phyloP scores from a whole-genome alignment of 768 basidiomycete species.

The Suillus paluster region DNA sequence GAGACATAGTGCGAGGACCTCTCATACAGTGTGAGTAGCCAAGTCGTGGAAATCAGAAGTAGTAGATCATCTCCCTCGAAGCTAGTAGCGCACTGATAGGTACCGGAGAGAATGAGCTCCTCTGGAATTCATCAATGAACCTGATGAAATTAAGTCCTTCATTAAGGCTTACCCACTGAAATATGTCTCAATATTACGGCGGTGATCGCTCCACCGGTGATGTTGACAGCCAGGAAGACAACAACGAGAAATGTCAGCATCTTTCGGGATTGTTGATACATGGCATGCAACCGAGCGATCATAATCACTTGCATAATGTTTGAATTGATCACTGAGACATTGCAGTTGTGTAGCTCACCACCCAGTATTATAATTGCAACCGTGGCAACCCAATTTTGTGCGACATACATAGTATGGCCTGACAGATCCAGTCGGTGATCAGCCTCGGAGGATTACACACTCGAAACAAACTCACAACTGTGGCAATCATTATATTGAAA shows the following conservation, averaged over 20 bases:
- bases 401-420: not conserved
- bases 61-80: no score
- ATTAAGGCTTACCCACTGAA: not conserved
- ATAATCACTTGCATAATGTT: no score
- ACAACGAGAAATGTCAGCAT: not conserved
- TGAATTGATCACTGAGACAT: no score
- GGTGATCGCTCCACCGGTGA: not conserved
- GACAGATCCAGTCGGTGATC: no score
- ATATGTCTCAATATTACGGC: not conserved
- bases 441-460: not conserved
- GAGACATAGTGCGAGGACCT: not conserved
- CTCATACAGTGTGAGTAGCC: not conserved
- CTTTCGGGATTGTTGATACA: no score
- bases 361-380: not conserved
- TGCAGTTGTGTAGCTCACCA: no score
- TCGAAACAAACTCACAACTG: not conserved
- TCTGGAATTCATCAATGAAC: not conserved
- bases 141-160: not conserved
- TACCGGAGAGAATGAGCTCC: no score
- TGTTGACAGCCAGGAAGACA: not conserved
- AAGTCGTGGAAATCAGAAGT: no score
- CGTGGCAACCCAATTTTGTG: not conserved
- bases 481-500: not conserved
- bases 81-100: not conserved
- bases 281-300: no score